These are phyloP conservation scores for Xerocomellus intermedius DNA, from an alignment of 768 basidiomycete genomes.

Conservation along the genomic window DNA sequence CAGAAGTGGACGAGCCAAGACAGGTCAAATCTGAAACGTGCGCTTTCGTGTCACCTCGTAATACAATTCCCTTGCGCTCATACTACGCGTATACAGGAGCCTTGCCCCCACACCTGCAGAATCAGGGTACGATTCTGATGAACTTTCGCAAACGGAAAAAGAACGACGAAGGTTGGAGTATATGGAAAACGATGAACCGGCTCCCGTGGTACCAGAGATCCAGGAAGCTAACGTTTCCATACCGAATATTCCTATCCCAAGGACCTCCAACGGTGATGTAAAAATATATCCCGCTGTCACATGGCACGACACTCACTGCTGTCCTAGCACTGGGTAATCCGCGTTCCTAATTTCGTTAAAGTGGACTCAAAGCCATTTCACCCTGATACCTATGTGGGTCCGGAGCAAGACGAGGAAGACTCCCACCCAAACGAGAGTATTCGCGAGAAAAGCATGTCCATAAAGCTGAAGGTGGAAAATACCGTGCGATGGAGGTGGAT, in stretches of 20 bases:
- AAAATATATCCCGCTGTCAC: constrained; percentile 25
- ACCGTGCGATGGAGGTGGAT: constrained; percentile 96
- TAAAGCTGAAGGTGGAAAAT: constrained; percentile 89
- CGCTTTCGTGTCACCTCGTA: constrained; percentile 3
- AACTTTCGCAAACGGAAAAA: constrained; percentile 60
- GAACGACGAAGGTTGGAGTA: constrained; percentile 71
- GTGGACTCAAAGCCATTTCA: constrained; percentile 90
- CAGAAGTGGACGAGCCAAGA: constrained; percentile 39
- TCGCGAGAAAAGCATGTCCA: constrained; percentile 78
- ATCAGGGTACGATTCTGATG: constrained; percentile 63
- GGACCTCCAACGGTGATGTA: constrained; percentile 80
- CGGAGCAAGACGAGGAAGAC: constrained; percentile 75
- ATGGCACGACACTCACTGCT: constrained; percentile 7
- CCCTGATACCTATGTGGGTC: constrained; percentile 77
- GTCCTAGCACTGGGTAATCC: constrained; percentile 77
- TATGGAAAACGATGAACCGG: constrained; percentile 70
- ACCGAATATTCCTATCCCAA: constrained; percentile 84
- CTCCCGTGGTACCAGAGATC: constrained; percentile 52
- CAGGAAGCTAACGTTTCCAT: constrained; percentile 72
- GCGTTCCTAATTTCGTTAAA: constrained; percentile 91
- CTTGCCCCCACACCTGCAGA: constrained; percentile 38
- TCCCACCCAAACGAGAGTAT: constrained; percentile 53
- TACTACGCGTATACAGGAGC: constrained; percentile 20
- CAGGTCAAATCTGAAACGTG: constrained; percentile 52
- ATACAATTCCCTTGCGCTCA: constrained; percentile 17